Conservation (phyloP, 495 filamentous ascomycete genomes). For the Aspergillus campestris region DNA sequence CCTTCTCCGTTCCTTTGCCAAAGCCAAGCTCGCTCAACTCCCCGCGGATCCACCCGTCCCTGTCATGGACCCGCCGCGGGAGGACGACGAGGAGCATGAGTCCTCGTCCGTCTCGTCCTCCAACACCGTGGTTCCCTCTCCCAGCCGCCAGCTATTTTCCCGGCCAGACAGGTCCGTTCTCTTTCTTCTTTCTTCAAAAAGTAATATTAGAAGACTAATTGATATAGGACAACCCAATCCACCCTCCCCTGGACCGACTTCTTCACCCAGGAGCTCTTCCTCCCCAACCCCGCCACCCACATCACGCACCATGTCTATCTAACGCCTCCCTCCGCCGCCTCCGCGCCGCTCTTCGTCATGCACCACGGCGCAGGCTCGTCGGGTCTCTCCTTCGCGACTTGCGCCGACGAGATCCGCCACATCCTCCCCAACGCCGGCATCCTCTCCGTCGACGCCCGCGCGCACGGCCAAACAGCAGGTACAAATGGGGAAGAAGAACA, state of each 20-base stretch:
- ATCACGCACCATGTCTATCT: constrained; percentile 81
- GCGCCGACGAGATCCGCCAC: constrained; percentile 68
- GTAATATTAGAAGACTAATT: constrained; percentile 5
- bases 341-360: constrained; percentile 67
- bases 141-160: constrained; percentile 64
- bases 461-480: constrained; percentile 68
- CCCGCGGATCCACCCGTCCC: constrained; percentile 45
- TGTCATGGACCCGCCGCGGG: constrained; percentile 17
- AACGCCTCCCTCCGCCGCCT: constrained; percentile 46
- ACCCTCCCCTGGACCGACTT: constrained; percentile 77
- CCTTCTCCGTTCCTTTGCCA: constrained; percentile 76
- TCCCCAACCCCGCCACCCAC: constrained; percentile 40
- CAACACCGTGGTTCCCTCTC: constrained; percentile 77
- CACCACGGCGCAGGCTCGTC: constrained; percentile 90
- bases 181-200: background rate
- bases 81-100: constrained; percentile 57
- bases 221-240: constrained; percentile 17
- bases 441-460: constrained; percentile 74
- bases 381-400: constrained; percentile 76
- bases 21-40: constrained; percentile 61
- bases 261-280: constrained; percentile 77
- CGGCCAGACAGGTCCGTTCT: constrained; percentile 28
- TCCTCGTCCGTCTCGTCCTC: constrained; percentile 79
- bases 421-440: constrained; percentile 73
- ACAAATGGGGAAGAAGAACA: constrained; percentile 18